Evolutionary conservation across 495 filamentous ascomycete species (phyloP).

Genomic region (Lophium mytilinum): DNA sequence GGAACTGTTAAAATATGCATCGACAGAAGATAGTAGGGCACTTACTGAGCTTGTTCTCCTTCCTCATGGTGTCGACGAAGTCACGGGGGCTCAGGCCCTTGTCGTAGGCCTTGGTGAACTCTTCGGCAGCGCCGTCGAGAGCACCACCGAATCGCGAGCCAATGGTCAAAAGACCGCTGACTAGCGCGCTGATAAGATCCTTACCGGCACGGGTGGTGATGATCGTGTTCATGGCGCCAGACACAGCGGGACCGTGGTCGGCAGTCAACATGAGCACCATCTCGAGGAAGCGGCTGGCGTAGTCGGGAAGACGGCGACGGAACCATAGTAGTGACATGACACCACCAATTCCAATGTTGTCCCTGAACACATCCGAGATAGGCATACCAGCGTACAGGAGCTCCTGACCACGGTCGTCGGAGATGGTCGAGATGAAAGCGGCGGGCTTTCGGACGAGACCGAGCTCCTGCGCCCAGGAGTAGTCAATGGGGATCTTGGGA

Average conservation of each 20-base stretch:
- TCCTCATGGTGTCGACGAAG: constrained; percentile 97
- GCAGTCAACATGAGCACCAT: constrained; percentile 99
- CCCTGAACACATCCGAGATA: constrained; percentile 97
- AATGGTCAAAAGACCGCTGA: constrained; percentile 94
- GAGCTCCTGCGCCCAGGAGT: constrained; percentile 98
- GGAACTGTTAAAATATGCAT: constrained; percentile 30
- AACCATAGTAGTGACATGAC: constrained; percentile 99
- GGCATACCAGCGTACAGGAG: constrained; percentile 98
- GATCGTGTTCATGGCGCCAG: constrained; percentile 99
- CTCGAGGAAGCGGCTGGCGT: constrained; percentile 97
- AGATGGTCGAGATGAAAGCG: constrained; percentile 99
- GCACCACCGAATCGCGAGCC: constrained; percentile 98
- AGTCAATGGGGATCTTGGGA: constrained; percentile 99
- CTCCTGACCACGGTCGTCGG: constrained; percentile 98
- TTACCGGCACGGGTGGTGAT: constrained; percentile 98
- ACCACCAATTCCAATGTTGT: constrained; percentile 98
- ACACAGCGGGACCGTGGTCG: constrained; percentile 97
- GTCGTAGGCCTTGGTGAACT: constrained; percentile 96
- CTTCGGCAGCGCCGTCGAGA: constrained; percentile 93
- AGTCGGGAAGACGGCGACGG: constrained; percentile 92
- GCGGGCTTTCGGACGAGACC: constrained; percentile 99
- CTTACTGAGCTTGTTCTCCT: constrained; percentile 97
- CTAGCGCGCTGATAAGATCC: constrained; percentile 90
- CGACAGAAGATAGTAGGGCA: constrained; percentile 11
- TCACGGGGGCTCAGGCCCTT: constrained; percentile 97